Evolutionary conservation across 2,329 filamentous ascomycete species (phyloP), one percentile per base, ranked within the genome.

Genomic region (Fusarium marasasianum): DNA sequence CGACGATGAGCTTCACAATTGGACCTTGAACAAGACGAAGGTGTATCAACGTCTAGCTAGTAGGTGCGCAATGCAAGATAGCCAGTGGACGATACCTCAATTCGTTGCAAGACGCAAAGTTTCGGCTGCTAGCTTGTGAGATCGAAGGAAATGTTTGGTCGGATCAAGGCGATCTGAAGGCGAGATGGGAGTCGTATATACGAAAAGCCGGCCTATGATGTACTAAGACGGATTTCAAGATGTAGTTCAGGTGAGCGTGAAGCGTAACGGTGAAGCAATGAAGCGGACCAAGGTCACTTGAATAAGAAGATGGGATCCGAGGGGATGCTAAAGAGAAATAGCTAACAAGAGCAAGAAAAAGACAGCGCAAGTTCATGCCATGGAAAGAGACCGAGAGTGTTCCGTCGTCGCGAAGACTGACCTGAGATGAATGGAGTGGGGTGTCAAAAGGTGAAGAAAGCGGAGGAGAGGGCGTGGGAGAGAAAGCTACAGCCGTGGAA

Each of bases 331-430:
- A 69, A 69, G 63, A 63, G 59, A 74, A 69, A 63, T 37, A 55
- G 24, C 37, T 55, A 55, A 41, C 38, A 58, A 68, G 59, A 60
- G 45, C 33, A 31, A 55, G 31, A 61, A 74, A 59, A 59, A 69
- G 64, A 74, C 55, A 68, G 55, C 37, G 26, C 66, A 66, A 71
- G 41, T 74, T 69, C 65, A 72, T 74, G 59, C 61, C 57, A 65
- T 74, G 71, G 72, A 74, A 74, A 74, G 68, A 74, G 72, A 72
- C 72, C 72, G 72, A 74, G 72, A 74, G 71, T 66, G 53, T 72
- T 62, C 71, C 71, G 71, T 72, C 63, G 57, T 74, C 60, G 64
- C 68, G 44, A 74, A 74, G 68, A 69, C 71, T 57, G 56, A 74
- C 72, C 63, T 72, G 43, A 51, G 66, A 47, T 61, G 56, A 68